These are phyloP conservation scores for Podospora anserina DNA, from an alignment of 495 filamentous ascomycete genomes.

Conservation along the genomic window DNA sequence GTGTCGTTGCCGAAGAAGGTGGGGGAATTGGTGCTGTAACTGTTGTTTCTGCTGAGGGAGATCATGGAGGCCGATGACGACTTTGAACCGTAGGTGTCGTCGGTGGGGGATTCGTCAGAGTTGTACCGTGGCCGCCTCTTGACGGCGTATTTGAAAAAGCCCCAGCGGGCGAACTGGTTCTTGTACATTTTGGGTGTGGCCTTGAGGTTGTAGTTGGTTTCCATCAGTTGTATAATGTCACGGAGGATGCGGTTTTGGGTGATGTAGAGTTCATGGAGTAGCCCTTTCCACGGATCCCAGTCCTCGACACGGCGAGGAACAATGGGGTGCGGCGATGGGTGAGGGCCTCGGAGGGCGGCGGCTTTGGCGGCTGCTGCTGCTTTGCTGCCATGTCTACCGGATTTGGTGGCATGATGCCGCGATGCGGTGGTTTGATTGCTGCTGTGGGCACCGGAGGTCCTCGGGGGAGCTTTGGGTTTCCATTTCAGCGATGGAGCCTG, in stretches of 20 bases:
- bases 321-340: constrained; percentile 11
- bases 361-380: neutral
- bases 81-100: constrained; percentile 12
- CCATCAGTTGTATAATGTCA: constrained; percentile 35
- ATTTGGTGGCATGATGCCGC: neutral
- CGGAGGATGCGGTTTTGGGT: constrained; percentile 32
- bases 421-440: neutral
- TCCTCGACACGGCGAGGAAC: constrained; percentile 29
- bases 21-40: constrained; percentile 12
- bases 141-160: constrained; percentile 34
- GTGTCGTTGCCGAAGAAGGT: constrained; percentile 21
- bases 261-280: constrained; percentile 35
- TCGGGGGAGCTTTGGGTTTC: constrained; percentile 11
- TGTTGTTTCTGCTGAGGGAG: constrained; percentile 8
- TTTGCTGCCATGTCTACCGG: constrained; percentile 12
- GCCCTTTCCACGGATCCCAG: constrained; percentile 33
- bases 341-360: constrained; percentile 7
- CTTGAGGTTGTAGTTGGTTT: constrained; percentile 26
- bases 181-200: constrained; percentile 40
- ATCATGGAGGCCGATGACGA: neutral
- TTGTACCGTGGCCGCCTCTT: constrained; percentile 23
- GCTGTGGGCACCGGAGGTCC: neutral
- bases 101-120: neutral
- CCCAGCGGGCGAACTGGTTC: constrained; percentile 33
- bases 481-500: neutral